phyloP scores from a whole-genome alignment of 164 flowering plant genomes.

The Vitis amurensis region DNA sequence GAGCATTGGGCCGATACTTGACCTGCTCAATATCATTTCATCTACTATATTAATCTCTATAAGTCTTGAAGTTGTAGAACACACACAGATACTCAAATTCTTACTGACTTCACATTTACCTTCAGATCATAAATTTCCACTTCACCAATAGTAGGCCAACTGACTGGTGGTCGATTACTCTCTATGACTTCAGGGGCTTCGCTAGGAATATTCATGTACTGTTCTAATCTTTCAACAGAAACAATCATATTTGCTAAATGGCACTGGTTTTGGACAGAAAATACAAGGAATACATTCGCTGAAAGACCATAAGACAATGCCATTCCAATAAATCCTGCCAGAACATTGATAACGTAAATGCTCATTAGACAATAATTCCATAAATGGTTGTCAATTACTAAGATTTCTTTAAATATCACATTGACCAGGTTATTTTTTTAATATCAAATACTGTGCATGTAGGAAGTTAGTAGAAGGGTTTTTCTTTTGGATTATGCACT shows the following conservation, averaged over 20 bases:
- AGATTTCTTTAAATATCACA: background rate
- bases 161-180: conserved; percentile 37
- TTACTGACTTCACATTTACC: conserved; percentile 22
- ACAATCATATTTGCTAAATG: conserved; percentile 52
- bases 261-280: conserved; percentile 56
- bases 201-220: conserved; percentile 66
- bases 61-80: too few relatives aligned
- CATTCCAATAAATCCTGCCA: conserved; percentile 76
- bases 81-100: too few relatives aligned
- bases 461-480: too few relatives aligned
- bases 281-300: conserved; percentile 48
- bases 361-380: background rate
- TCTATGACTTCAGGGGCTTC: conserved; percentile 62
- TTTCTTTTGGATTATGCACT: too few relatives aligned
- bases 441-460: too few relatives aligned
- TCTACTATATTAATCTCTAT: background rate
- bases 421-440: too few relatives aligned
- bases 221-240: conserved; percentile 73
- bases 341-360: background rate
- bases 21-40: conserved; percentile 43
- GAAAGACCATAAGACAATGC: conserved; percentile 81
- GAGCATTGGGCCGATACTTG: conserved; percentile 57
- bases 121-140: conserved; percentile 56
- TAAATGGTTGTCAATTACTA: background rate
- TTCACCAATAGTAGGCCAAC: conserved; percentile 64